Evolutionary conservation across 805 yeast genomes (phyloP).

Genomic region (Candida fluviatilis): DNA sequence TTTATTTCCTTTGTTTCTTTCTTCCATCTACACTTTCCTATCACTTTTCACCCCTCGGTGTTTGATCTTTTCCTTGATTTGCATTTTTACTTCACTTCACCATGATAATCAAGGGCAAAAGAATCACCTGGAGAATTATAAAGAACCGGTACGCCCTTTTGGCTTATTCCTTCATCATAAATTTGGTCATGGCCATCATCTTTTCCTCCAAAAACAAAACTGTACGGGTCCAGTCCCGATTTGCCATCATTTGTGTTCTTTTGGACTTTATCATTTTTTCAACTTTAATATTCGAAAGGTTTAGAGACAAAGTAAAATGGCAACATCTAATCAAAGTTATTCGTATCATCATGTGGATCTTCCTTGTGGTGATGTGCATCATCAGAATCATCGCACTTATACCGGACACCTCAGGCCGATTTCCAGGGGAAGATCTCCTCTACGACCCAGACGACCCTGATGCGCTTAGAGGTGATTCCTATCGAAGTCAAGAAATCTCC

Average conservation of each 20-base stretch:
- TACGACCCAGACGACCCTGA: background rate
- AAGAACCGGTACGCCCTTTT: background rate
- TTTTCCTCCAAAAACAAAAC: background rate
- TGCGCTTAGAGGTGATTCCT: background rate
- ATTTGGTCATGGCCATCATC: background rate
- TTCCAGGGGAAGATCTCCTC: background rate
- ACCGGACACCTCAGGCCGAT: background rate
- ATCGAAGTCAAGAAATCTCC: background rate
- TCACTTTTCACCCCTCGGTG: too few relatives aligned
- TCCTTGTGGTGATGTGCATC: conserved; percentile 5
- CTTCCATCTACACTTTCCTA: too few relatives aligned
- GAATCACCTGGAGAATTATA: background rate
- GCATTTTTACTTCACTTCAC: too few relatives aligned
- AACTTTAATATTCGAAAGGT: background rate
- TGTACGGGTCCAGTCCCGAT: background rate
- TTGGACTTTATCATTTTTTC: background rate
- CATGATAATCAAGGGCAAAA: background rate
- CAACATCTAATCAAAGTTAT: background rate
- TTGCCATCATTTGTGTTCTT: background rate
- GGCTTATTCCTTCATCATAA: background rate
- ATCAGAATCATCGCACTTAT: conserved; percentile 5
- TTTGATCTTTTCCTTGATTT: too few relatives aligned
- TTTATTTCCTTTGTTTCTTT: too few relatives aligned
- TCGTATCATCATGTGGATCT: conserved; percentile 4
- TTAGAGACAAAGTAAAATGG: background rate